Evolutionary conservation across 768 basidiomycete species (phyloP), one percentile per base, ranked within the genome.

Genomic region (Russula lepida): DNA sequence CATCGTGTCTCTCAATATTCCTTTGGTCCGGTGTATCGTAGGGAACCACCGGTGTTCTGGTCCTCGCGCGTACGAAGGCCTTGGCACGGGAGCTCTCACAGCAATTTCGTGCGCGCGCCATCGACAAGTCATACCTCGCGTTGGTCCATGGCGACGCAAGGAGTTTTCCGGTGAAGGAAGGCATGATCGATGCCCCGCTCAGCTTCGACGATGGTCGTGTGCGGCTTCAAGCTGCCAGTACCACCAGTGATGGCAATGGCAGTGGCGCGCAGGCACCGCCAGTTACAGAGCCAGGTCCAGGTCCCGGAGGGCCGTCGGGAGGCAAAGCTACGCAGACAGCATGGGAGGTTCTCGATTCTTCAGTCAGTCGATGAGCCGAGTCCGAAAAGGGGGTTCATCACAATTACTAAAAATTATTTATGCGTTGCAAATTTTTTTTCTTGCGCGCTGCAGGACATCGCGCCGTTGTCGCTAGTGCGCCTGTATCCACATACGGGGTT

Each of bases 271-370:
- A 48, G 27, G 7, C 48, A 28, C 35, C 6, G 15, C 1, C 35
- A 37, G 35, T 37, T 37, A 6, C 15, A 6, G 15, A 37, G 6
- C 15, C 2, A 15, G 35, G 35, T 15, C 27, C 27, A 8, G 49
- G 28, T 7, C 27, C 2, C n/a, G n/a, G n/a, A n/a, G n/a, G n/a
- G n/a, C n/a, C n/a, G n/a, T n/a, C n/a, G 4, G n/a, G 35, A 15
- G 49, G 27, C 37, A 64, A 60, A 37, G 28, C 52, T 4, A 63
- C 65, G 6, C 52, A 35, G 13, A 66, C 65, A 12, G 55, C 9
- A 30, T 66, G 65, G 65, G 63, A 64, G 54, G 53, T 64, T 23
- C 65, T 66, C 43, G 55, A 59, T 41, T 64, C 63, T 39, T 66
- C 65, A 11, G 65, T 64, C 27, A 48, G 65, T 64, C 30, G 6